phyloP scores from a whole-genome alignment of 1,284 basidiomycete species.

The Neolentinus lepideus region DNA sequence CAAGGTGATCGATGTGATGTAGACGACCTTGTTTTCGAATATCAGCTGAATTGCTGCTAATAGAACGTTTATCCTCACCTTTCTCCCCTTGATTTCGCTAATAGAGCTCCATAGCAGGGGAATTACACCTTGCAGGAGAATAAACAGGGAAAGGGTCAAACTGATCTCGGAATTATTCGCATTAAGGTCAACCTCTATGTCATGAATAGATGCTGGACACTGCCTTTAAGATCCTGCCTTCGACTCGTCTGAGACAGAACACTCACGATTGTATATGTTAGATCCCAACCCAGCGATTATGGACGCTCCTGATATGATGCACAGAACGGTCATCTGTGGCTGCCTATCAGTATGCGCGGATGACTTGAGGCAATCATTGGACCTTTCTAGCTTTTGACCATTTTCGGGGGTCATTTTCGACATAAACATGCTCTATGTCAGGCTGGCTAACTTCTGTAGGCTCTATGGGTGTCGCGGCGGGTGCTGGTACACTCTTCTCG shows the following conservation, averaged over 20 bases:
- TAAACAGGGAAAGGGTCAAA: slow-evolving; percentile 70
- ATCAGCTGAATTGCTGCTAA: slow-evolving; percentile 3
- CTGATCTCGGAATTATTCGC: slow-evolving; percentile 67
- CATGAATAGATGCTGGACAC: slow-evolving; percentile 52
- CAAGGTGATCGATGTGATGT: slow-evolving; percentile 53
- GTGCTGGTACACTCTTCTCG: not conserved
- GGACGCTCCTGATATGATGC: slow-evolving; percentile 50
- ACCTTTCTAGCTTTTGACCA: slow-evolving; percentile 72
- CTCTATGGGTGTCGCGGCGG: not conserved
- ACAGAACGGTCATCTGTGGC: slow-evolving; percentile 43
- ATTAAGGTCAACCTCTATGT: slow-evolving; percentile 58
- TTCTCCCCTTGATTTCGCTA: slow-evolving; percentile 77
- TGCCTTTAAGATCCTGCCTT: not conserved
- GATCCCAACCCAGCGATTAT: slow-evolving; percentile 61
- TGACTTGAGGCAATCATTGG: slow-evolving; percentile 2
- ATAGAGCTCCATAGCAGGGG: slow-evolving; percentile 68
- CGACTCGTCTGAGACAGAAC: not conserved
- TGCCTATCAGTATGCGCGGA: slow-evolving; percentile 1
- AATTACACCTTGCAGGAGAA: slow-evolving; percentile 66
- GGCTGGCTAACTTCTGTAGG: not conserved
- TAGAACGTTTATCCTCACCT: slow-evolving; percentile 34
- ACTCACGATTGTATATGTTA: slow-evolving; percentile 44
- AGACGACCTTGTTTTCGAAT: slow-evolving; percentile 56
- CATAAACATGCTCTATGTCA: slow-evolving; percentile 64
- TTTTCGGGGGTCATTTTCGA: slow-evolving; percentile 70